Evolutionary conservation across 2,329 filamentous ascomycete species (phyloP), one percentile per base, ranked within the genome.

Genomic region (Pestalotiopsis sp.): DNA sequence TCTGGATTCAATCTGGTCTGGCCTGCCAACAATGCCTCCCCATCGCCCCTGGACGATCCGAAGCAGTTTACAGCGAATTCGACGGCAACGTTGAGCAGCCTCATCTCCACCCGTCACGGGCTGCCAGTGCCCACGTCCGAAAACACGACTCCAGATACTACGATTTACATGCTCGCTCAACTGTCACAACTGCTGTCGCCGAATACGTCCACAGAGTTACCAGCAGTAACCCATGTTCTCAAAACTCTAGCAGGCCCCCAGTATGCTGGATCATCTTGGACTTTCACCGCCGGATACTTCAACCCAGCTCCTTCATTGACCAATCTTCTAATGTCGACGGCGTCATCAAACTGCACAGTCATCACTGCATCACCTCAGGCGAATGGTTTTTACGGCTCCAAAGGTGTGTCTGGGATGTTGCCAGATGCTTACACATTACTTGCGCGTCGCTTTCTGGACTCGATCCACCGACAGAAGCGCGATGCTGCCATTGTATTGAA

Each of bases 221-320:
- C 93, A 1, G 92, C 92, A 17, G 83, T 99, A 20, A 93, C 90
- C 0, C 88, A 88, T 60, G 87, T 98, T 52, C 86, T 98, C 3
- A 87, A 87, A 58, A 88, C 87, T 1, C 86, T 98, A 3, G 86
- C 91, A 0, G 82, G 80, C 0, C 87, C 92, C 0, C 82, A 86
- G 5, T 92, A 93, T 74, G 83, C 85, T 11, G 86, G 89, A 41
- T 93, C 92, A 0, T 91, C 90, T 14, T 99, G 96, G 96, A 96
- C 94, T 0, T 98, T 99, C 79, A 98, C 96, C 0, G 96, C 96
- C 0, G 96, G 96, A 66, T 99, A 99, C 83, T 99, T 99, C 84
- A 99, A 99, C 83, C 97, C 97, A 68, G 94, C 94, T 6, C 92
- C 94, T 0, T 90, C 91, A 4, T 88, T 98, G 23, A 95, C 93